Evolutionary conservation across 2,329 filamentous ascomycete species (phyloP).

Genomic region (Pyricularia pennisetigena): DNA sequence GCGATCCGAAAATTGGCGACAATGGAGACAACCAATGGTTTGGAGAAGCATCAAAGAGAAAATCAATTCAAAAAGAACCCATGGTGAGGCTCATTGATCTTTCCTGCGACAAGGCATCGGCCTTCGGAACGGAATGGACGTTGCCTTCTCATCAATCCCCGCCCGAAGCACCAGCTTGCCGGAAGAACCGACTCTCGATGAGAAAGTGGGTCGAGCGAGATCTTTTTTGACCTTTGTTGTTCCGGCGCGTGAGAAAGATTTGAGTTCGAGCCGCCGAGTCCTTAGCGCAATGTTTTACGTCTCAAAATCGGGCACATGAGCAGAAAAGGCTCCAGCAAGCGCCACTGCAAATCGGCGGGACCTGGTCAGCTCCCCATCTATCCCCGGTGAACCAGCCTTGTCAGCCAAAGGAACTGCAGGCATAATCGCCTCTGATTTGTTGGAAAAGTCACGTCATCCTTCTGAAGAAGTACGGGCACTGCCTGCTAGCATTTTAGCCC

Average conservation of each 20-base stretch:
- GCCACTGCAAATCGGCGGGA: slow-evolving; percentile 25
- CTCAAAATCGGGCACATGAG: slow-evolving; percentile 37
- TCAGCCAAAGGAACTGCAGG: background rate
- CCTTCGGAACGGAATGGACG: background rate
- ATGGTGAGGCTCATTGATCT: background rate
- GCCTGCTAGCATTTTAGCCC: background rate
- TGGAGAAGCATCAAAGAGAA: background rate
- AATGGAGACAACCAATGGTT: background rate
- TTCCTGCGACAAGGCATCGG: background rate
- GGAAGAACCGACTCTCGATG: background rate
- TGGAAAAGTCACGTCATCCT: background rate
- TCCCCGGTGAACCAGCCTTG: background rate
- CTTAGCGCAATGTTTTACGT: slow-evolving; percentile 28
- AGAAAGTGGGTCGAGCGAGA: background rate
- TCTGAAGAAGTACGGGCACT: background rate
- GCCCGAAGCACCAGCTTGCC: background rate
- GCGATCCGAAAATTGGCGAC: background rate
- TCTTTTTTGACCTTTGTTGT: background rate
- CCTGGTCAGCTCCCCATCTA: slow-evolving; percentile 12
- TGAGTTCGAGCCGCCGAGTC: slow-evolving; percentile 25
- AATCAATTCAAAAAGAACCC: background rate
- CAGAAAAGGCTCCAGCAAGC: slow-evolving; percentile 13
- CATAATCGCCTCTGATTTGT: background rate
- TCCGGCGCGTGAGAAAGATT: slow-evolving; percentile 6
- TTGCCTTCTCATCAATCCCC: background rate